phyloP scores from a whole-genome alignment of 73 alveolate genomes.

The Effrenium voratum region DNA sequence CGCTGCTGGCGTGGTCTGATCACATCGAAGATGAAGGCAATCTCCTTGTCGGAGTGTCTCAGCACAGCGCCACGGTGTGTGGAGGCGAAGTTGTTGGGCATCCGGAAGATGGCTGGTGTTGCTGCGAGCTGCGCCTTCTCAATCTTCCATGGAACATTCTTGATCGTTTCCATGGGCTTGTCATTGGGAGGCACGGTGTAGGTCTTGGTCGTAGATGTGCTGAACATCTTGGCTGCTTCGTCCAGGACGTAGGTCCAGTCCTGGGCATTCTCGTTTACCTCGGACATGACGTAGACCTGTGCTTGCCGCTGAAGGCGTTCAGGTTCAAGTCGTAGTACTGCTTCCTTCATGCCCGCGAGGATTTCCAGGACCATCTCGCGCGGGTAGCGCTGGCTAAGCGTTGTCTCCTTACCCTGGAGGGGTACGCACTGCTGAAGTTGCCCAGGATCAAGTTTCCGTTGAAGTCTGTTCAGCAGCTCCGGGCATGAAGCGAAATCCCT shows the following conservation, averaged over 20 bases:
- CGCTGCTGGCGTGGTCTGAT: background rate
- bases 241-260: background rate
- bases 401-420: constrained; percentile 6
- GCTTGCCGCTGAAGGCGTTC: background rate
- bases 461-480: background rate
- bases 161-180: too few species aligned
- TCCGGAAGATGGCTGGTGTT: background rate
- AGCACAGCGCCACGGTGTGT: background rate
- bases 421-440: constrained; percentile 5
- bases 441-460: background rate
- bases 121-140: background rate
- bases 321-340: background rate
- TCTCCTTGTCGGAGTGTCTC: background rate
- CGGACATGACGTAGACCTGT: too few species aligned
- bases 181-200: background rate
- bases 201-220: background rate
- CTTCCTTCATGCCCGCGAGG: background rate
- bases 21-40: background rate
- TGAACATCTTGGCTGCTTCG: background rate
- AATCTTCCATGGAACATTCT: background rate
- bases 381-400: background rate
- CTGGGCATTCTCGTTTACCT: background rate
- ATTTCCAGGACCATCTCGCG: background rate
- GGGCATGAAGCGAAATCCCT: background rate
- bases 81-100: background rate